Base-by-base conservation (phyloP, 805 yeast species). In the Myxozyma mucilagina region DNA sequence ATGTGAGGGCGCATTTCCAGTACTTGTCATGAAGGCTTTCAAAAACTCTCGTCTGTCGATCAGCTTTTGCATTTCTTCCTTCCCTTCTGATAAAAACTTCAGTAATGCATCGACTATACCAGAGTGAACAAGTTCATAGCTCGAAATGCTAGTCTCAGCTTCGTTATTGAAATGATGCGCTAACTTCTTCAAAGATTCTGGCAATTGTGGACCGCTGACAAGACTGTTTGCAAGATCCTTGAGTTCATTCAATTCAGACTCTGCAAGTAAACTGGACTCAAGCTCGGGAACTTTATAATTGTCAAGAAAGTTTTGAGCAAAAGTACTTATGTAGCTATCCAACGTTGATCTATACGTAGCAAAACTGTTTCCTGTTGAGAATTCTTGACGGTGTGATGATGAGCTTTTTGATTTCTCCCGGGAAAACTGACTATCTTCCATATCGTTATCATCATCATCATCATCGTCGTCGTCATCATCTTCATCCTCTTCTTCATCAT, bases 91-190 rank as follows among this genome's bases (percentile, higher is more conserved):
- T 60, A 47, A 72, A 57, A 16, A 63, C 52, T 29, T 70, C 69
- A 47, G 73, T 34, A 87, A 70, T 0, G 77, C 68, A 5, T 77
- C 76, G 7, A 87, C 78, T 6, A 89, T 71, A 0, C 91, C 91
- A 1, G 91, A 87, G 1, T 87, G 80, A 5, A 85, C 78, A 38
- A 91, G 75, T 70, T 90, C 96, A 74, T 85, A 89, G 60, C 92
- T 86, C 0, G 96, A 89, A 4, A 87, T 75, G 3, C 61, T 56
- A 3, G 66, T 55, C 38, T 57, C 16, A 3, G 59, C 59, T 11
- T 63, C 57, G 13, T 55, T 54, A 32, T 24, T 52, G 53, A 68
- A 63, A 18, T 59, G 54, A 10, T 18, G n/a, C 1, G 72, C 73
- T 4, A 84, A 71, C 47, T 71, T 69, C 2, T 9, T 24, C 35